Conservation (phyloP, 495 filamentous ascomycete genomes). For the Daldinia concentrica region DNA sequence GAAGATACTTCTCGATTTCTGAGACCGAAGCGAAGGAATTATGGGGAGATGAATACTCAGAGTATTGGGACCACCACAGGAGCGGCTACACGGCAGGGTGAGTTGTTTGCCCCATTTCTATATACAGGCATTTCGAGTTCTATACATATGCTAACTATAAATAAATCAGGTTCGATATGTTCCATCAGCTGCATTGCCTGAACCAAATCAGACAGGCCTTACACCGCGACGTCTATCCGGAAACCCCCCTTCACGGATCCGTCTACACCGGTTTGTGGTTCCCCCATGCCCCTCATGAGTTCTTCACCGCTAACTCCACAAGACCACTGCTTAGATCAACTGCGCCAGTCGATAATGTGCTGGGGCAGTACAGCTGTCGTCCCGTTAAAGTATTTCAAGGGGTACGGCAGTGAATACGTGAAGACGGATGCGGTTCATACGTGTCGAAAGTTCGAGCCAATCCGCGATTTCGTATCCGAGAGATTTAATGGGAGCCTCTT, state of each 20-base stretch:
- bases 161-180: neutral
- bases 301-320: neutral
- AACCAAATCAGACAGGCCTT: conserved; percentile 9
- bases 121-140: neutral
- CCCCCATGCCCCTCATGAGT: neutral
- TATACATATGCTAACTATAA: neutral
- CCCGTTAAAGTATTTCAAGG: conserved; percentile 1
- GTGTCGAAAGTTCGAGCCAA: neutral
- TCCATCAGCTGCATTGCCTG: conserved; percentile 7
- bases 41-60: conserved; percentile 6
- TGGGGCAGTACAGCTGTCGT: conserved; percentile 8
- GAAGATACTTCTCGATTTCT: conserved; percentile 4
- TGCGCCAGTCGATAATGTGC: conserved; percentile 9
- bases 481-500: conserved; percentile 8
- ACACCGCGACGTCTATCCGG: conserved; percentile 9
- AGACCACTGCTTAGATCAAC: conserved; percentile 6
- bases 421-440: neutral
- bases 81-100: conserved; percentile 11
- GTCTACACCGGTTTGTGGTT: conserved; percentile 3
- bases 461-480: neutral
- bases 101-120: neutral
- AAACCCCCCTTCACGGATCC: conserved; percentile 1
- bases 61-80: conserved; percentile 1
- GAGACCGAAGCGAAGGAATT: conserved; percentile 4
- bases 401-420: neutral